A percentile compares a stretch with the other conserved stretches of the same genome.
Evolutionary conservation across 192 early-diverging fungal genomes (phyloP).

Genomic region (Chytriomyces confervae): DNA sequence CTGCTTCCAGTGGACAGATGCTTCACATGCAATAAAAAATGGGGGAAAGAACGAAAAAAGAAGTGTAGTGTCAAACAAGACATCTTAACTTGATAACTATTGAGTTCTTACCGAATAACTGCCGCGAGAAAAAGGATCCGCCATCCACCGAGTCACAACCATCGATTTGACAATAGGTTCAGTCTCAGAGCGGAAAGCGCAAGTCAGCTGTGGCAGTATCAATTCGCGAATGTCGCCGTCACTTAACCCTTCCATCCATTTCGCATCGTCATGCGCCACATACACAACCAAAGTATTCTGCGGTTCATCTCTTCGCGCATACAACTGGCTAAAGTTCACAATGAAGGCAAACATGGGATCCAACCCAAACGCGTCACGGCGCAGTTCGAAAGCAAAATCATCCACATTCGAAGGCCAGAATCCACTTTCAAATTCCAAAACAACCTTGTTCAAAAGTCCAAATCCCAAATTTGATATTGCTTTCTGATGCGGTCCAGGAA

Average conservation of each 20-base stretch:
- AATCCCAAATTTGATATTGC: slow-evolving; percentile 2
- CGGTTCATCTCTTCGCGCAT: background rate
- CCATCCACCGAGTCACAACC: background rate
- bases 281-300: slow-evolving; percentile 1
- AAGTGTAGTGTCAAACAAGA: background rate
- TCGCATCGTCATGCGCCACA: background rate
- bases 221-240: background rate
- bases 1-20: background rate
- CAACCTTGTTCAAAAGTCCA: slow-evolving; percentile 1
- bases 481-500: background rate
- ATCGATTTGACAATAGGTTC: background rate
- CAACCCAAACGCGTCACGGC: background rate
- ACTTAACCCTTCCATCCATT: background rate
- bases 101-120: slow-evolving; percentile 8
- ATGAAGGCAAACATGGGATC: background rate
- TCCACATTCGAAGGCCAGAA: background rate
- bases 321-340: background rate
- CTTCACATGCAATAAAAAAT: background rate
- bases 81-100: background rate
- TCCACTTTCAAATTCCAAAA: background rate
- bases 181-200: background rate
- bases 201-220: background rate
- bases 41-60: background rate
- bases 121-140: background rate
- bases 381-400: background rate